Evolutionary conservation across 2,329 filamentous ascomycete species (phyloP), one percentile per base, ranked within the genome.

Genomic region (Leptographium galeiforme): DNA sequence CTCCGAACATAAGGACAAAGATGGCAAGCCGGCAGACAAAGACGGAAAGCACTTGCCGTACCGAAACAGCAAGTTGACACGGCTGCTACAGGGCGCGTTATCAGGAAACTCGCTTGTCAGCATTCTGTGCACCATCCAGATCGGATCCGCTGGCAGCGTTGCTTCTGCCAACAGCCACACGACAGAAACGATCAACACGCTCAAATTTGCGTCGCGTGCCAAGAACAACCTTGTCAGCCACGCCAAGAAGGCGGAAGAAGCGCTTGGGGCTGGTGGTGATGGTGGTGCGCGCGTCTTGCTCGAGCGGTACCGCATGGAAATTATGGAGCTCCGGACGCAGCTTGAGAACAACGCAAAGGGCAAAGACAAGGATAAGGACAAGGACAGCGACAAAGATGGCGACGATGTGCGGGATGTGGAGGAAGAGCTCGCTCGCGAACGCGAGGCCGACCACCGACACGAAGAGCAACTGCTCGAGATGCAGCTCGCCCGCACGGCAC

Each of bases 401-500:
- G 79, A 81, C 46, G 80, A 85, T 52, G 69, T 73, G 30, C 79
- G 77, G 50, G 78, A 85, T 56, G 79, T 82, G 49, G 80, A 87
- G 62, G 81, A 87, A 60, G 87, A 93, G 62, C 79, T 83, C 60
- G 82, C 75, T 43, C 76, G 83, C 18, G 84, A 93, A 65, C 81
- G 85, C 61, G 88, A 96, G 68, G 86, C 87, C 8, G 84, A 89
- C 60, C 80, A 88, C 60, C 82, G 89, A 41, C 93, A 96, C 61
- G 90, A 96, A 64, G 93, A 97, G 70, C 93, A 98, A 67, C 91
- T 98, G 78, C 76, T 98, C 53, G 93, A 98, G 68, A 97, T 98
- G 87, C 93, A 98, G 66, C 78, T 98, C 48, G 93, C 93, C 36
- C 82, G 93, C 44, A 98, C 93, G 1, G 93, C 93, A 0, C 72